Evolutionary conservation across 257 asterid genomes (phyloP).

Genomic region (Ballota nigra): DNA sequence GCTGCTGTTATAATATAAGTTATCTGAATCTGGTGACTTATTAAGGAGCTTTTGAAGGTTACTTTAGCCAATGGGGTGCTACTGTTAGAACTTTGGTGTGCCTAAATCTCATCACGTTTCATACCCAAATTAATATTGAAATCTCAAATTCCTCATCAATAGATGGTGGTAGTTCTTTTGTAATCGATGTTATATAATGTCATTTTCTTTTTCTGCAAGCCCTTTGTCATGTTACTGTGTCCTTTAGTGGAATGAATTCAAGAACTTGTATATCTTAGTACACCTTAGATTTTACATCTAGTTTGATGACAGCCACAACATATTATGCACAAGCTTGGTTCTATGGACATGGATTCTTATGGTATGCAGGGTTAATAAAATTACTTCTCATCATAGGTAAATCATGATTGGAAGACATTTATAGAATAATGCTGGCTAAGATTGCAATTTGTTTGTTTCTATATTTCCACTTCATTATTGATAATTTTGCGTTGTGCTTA

Average conservation of each 20-base stretch:
- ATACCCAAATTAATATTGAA: neutral
- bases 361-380: neutral
- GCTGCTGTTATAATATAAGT: neutral
- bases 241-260: too few relatives aligned
- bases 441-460: neutral
- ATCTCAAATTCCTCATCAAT: neutral
- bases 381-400: neutral
- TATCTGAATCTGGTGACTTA: too few relatives aligned
- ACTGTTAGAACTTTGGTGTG: neutral
- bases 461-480: neutral
- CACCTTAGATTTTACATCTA: neutral
- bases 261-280: neutral
- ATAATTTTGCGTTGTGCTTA: neutral
- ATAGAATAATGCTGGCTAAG: neutral
- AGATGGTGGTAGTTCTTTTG: neutral
- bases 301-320: neutral
- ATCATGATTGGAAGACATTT: neutral
- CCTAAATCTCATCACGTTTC: neutral
- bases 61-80: neutral
- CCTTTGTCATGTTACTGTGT: too few relatives aligned
- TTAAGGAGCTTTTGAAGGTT: neutral
- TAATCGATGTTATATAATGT: neutral
- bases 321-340: neutral
- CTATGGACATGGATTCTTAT: neutral
- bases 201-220: neutral